These are phyloP conservation scores for Russula lepida DNA, from an alignment of 768 basidiomycete species.

Conservation along the genomic window DNA sequence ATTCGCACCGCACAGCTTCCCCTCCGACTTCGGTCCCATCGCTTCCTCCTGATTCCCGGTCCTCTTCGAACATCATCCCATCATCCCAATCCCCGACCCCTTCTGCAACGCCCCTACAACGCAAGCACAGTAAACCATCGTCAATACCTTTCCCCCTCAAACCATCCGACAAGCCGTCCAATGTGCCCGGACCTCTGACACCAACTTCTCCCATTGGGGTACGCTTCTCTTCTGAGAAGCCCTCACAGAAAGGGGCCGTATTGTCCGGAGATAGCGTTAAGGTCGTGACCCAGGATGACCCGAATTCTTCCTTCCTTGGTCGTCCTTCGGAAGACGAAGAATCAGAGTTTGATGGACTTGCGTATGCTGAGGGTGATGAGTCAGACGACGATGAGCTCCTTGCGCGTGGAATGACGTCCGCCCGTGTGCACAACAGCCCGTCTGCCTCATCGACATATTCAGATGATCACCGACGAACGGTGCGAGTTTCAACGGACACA, in stretches of 20 bases:
- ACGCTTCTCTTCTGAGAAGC: slow-evolving; percentile 48
- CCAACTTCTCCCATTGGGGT: slow-evolving; percentile 15
- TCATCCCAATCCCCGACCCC: slow-evolving; percentile 18
- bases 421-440: slow-evolving; percentile 23
- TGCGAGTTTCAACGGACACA: background rate
- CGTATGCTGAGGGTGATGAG: slow-evolving; percentile 29
- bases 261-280: slow-evolving; percentile 6
- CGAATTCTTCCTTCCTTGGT: background rate
- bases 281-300: slow-evolving; percentile 11
- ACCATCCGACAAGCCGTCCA: slow-evolving; percentile 18
- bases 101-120: slow-evolving; percentile 3
- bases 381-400: slow-evolving; percentile 23
- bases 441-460: slow-evolving; percentile 26
- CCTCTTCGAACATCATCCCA: slow-evolving; percentile 2
- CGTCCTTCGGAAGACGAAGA: slow-evolving; percentile 16
- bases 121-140: slow-evolving; percentile 2
- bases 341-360: slow-evolving; percentile 28
- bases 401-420: slow-evolving; percentile 21
- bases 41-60: background rate
- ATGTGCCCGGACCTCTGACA: slow-evolving; percentile 24
- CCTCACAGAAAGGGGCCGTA: slow-evolving; percentile 30
- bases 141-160: slow-evolving; percentile 24
- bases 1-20: background rate
- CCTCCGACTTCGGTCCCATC: background rate
- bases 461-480: slow-evolving; percentile 14